Evolutionary conservation across 768 basidiomycete species (phyloP), one percentile per base, ranked within the genome.

Genomic region (Termitomyces sp.): DNA sequence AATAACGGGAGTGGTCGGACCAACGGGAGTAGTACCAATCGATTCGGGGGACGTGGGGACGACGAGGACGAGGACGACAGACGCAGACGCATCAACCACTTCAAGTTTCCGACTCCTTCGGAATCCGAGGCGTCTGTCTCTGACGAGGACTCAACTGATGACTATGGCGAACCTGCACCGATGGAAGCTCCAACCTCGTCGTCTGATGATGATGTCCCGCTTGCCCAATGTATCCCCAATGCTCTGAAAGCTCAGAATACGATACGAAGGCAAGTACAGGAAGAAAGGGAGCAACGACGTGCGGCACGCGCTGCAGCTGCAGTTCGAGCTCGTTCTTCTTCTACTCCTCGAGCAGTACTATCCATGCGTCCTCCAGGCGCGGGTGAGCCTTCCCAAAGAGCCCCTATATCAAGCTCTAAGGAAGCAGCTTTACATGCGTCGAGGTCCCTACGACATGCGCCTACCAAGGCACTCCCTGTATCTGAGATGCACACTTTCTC

Each of bases 241-340:
- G 93, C 93, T 3, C 70, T 96, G 55, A 80, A 76, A 3, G 93
- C 91, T 10, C 93, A 96, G 64, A 84, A 82, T 62, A 84, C 87
- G 5, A 89, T 96, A 52, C 81, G 90, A 19, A 74, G 76, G 44
- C 80, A 90, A 65, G 83, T 89, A 22, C 77, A 77, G 37, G 82
- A 87, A 58, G 89, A 92, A 66, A 73, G 81, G 30, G 80, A 84
- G 35, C 76, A 79, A 57, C 75, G 84, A 50, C 76, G 77, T 60
- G 68, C 75, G 42, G 78, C 83, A 41, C 75, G 80, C 26, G 74
- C 71, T 50, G 55, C 61, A 49, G 65, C 62, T 53, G 55, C 62
- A 48, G 65, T 62, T 54, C 44, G 30, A 42, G 51, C 30, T 52
- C 32, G 57, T 40, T 57, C 60, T 38, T 47, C 58, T 17, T 61